These are phyloP conservation scores for Amaranthus hypochondriacus DNA, from an alignment of 148 eudicot species.

Conservation along the genomic window DNA sequence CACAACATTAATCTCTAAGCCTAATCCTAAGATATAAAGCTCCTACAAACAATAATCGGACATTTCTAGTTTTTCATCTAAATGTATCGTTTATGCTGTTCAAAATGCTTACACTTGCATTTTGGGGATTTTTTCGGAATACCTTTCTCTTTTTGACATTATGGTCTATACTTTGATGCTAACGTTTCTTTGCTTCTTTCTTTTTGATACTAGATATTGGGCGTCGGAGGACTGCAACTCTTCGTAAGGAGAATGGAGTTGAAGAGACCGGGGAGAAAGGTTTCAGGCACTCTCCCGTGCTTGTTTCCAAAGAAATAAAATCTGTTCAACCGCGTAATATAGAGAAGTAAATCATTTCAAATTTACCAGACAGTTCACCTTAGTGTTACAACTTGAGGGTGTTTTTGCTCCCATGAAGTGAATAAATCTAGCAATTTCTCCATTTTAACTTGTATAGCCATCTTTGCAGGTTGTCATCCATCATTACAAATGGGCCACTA, in stretches of 20 bases:
- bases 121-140: not conserved
- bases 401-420: not conserved
- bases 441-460: not conserved
- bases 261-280: constrained; percentile 27
- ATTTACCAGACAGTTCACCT: constrained; percentile 3
- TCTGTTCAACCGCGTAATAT: constrained; percentile 8
- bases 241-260: constrained; percentile 50
- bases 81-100: not conserved
- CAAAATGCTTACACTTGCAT: not conserved
- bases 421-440: not conserved
- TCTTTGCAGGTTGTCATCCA: constrained; percentile 27
- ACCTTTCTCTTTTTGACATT: constrained; percentile 1
- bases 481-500: constrained; percentile 25
- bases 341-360: constrained; percentile 34
- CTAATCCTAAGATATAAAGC: too few relatives aligned
- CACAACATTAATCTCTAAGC: too few relatives aligned
- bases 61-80: not conserved
- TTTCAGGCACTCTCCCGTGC: constrained; percentile 23
- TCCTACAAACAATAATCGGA: too few relatives aligned
- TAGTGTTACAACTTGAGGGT: too few relatives aligned
- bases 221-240: constrained; percentile 37
- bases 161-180: not conserved
- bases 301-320: constrained; percentile 29
- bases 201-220: constrained; percentile 37
- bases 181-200: constrained; percentile 1